phyloP scores from a whole-genome alignment of 2,329 filamentous ascomycete genomes.

The Penicillium sp. region DNA sequence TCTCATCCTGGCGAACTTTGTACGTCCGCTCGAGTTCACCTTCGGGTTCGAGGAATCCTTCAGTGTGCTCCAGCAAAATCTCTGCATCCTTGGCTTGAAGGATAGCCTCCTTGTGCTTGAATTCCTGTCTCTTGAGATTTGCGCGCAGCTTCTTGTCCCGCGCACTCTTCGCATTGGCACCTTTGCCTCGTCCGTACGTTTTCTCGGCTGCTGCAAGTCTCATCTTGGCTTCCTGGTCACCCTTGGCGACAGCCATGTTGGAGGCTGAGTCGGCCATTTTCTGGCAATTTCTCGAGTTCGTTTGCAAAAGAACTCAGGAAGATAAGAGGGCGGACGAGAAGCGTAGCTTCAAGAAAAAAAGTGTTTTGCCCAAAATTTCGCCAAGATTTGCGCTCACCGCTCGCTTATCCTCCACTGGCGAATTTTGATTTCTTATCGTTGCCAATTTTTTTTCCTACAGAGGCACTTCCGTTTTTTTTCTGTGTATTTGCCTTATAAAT shows the following conservation, averaged over 20 bases:
- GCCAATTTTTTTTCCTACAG: slow-evolving; percentile 11
- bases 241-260: slow-evolving; percentile 24
- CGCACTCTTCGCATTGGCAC: slow-evolving; percentile 62
- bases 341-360: slow-evolving; percentile 14
- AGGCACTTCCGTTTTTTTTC: slow-evolving; percentile 3
- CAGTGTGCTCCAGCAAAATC: slow-evolving; percentile 77
- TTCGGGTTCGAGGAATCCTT: slow-evolving; percentile 81
- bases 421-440: slow-evolving; percentile 29
- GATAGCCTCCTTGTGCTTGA: slow-evolving; percentile 70
- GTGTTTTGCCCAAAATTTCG: slow-evolving; percentile 28
- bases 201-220: slow-evolving; percentile 51
- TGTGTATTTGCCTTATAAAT: slow-evolving; percentile 1
- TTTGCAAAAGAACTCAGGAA: slow-evolving; percentile 4
- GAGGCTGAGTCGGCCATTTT: slow-evolving; percentile 26
- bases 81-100: slow-evolving; percentile 88
- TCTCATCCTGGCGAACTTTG: slow-evolving; percentile 81
- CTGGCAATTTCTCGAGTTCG: slow-evolving; percentile 3
- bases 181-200: slow-evolving; percentile 74
- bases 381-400: slow-evolving; percentile 30
- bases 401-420: slow-evolving; percentile 32
- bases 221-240: slow-evolving; percentile 35
- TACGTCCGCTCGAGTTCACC: slow-evolving; percentile 83
- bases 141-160: slow-evolving; percentile 83
- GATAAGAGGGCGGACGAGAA: slow-evolving; percentile 7
- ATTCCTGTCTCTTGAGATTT: slow-evolving; percentile 69